Conservation (phyloP, 345 rosid species). For the Eucalyptus viminalis region DNA sequence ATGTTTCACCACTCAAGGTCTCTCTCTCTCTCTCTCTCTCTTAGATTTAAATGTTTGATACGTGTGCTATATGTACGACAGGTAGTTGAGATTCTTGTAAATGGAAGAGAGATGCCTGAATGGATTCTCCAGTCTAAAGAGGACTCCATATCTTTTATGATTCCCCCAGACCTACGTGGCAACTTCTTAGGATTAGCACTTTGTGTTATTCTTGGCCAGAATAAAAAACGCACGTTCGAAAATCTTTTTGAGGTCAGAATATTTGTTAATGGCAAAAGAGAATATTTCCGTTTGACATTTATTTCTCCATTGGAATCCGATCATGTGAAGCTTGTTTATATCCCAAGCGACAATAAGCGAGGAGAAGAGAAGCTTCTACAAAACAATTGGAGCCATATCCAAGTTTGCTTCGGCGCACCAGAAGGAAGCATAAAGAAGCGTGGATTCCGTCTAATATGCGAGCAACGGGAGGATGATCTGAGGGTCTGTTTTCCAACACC, state of each 20-base stretch:
- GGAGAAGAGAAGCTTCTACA: not conserved
- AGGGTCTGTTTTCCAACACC: not conserved
- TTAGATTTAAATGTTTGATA: not conserved
- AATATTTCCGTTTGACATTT: no score
- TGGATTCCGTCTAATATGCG: not conserved
- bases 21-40: no score
- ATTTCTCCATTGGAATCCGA: no score
- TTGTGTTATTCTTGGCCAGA: not conserved
- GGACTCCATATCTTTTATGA: not conserved
- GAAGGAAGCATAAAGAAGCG: not conserved
- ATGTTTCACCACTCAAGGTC: no score
- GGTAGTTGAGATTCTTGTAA: not conserved
- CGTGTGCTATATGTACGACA: not conserved
- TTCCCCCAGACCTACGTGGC: not conserved
- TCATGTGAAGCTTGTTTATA: no score
- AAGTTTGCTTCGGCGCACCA: not conserved
- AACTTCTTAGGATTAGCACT: not conserved
- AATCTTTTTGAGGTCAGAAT: no score
- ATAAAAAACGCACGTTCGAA: no score
- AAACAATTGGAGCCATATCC: not conserved
- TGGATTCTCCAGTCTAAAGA: not conserved
- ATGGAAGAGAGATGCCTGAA: not conserved
- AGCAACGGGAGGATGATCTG: not conserved
- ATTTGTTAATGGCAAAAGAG: no score
- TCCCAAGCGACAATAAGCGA: no score